Evolutionary conservation across 345 rosid species (phyloP), one percentile per base, ranked within the genome.

Genomic region (Acer saccharum): DNA sequence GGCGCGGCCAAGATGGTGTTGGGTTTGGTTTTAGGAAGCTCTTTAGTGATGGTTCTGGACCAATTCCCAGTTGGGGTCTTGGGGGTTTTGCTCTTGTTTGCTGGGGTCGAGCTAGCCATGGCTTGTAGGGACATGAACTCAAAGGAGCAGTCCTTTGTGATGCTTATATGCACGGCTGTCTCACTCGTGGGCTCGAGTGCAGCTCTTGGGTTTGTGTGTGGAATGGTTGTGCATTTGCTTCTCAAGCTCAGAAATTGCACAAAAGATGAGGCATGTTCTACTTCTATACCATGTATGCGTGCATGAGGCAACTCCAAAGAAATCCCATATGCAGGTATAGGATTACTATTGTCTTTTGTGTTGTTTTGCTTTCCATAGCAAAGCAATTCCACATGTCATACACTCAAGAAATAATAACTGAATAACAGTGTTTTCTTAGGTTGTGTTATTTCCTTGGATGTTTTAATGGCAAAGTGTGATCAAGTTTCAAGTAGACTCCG

Each of bases 81-180:
- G 4, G 98, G 95, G 16, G 93, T 90, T 55, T 72, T 95, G 61
- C 78, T 95, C 3, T 70, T 90, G 74, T 91, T 90, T 80, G 97
- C 98, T 1, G 97, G 97, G 68, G 77, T 93, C 29, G 98, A 93
- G 68, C 86, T 93, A 66, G 97, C 95, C 18, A 88, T 94, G 92
- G 90, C 92, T 71, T 76, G 89, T 1, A 93, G 90, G 69, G 98
- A 94, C 79, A 90, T 93, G 92, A 89, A 81, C 10, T 77, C 95
- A 6, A 91, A 95, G 84, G 92, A 87, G 81, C 95, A 95, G 75
- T 68, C 87, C 0, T 90, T 93, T 79, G 95, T 93, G 16, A 91
- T 93, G 97, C 88, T 93, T 74, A 76, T 84, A 20, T 90, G 92
- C 69, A 77, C 94, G 0, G 88, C 95, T 0, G 94, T 87, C 54